Evolutionary conservation across 495 filamentous ascomycete species (phyloP), one percentile per base, ranked within the genome.

Genomic region (Aspergillus saccharolyticus): DNA sequence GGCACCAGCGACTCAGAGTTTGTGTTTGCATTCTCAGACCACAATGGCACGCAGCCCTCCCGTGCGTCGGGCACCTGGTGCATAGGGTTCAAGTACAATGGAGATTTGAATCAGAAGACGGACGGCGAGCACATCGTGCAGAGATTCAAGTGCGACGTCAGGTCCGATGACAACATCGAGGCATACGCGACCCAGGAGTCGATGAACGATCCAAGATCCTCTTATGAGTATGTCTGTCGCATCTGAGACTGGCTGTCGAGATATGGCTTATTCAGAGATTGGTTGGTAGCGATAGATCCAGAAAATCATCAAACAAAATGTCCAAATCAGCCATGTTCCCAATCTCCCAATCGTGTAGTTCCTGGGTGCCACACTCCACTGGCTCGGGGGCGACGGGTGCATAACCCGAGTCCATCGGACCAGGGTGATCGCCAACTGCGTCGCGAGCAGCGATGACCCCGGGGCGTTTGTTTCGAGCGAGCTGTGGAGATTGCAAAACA

Each of bases 131-230:
- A 28, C 44, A 62, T 62, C 20, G 12, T 62, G 1, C 19, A 21
- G 12, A 25, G 33, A 15, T 54, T 62, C 30, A 42, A 52, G 30
- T 19, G 42, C 18, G 39, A 55, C 18, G 30, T 68, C 24, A 54
- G 62, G 5, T 54, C 62, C 4, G 25, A n/a, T 42, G 59, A 52
- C 18, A 53, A 56, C 1, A 54, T 65, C 3, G 57, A 63, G 21
- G 61, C 59, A 3, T 58, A 62, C 45, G 60, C 56, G 0, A 69
- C 63, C 2, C 64, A 73, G 21, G 62, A 74, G 48, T 74, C 68
- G 71, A 58, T 63, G 28, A 63, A 64, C 30, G 67, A 73, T 42
- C 59, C 57, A n/a, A n/a, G n/a, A n/a, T n/a, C n/a, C n/a, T n/a
- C n/a, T n/a, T n/a, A n/a, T n/a, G n/a, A n/a, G 3, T 73, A 59